Evolutionary conservation across 2,329 filamentous ascomycete genomes (phyloP).

Genomic region (Curvularia verruculosa): DNA sequence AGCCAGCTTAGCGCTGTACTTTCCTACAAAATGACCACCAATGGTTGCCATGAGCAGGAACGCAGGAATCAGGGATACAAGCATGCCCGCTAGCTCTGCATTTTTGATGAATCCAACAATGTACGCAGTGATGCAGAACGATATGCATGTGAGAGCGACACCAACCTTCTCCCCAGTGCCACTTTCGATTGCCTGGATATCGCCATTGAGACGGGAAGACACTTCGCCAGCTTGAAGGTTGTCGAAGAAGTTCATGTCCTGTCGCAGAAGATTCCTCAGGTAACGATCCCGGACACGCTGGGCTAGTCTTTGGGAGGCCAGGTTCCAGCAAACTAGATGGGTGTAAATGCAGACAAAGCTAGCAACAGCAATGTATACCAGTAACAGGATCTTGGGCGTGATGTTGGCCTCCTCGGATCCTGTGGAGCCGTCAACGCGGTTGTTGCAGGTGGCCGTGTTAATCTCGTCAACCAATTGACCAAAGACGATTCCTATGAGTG

Average conservation of each 20-base stretch:
- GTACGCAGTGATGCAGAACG: slow-evolving; percentile 72
- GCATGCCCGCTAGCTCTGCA: slow-evolving; percentile 66
- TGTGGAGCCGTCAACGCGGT: slow-evolving; percentile 25
- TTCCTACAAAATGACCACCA: slow-evolving; percentile 61
- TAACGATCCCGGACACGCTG: slow-evolving; percentile 68
- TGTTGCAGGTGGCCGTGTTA: slow-evolving; percentile 62
- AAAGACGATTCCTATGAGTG: slow-evolving; percentile 68
- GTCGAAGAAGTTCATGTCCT: slow-evolving; percentile 70
- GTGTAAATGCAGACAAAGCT: slow-evolving; percentile 69
- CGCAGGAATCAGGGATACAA: slow-evolving; percentile 67
- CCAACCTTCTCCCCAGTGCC: slow-evolving; percentile 75
- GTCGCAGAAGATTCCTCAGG: slow-evolving; percentile 62
- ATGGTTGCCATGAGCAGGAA: slow-evolving; percentile 65
- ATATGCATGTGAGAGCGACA: slow-evolving; percentile 65
- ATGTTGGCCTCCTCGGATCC: slow-evolving; percentile 53
- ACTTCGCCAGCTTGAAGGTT: slow-evolving; percentile 67
- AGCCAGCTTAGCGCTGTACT: slow-evolving; percentile 58
- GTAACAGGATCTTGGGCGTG: slow-evolving; percentile 63
- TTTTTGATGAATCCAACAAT: slow-evolving; percentile 71
- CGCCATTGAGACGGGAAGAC: slow-evolving; percentile 66
- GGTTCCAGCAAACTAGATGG: slow-evolving; percentile 68
- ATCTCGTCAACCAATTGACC: slow-evolving; percentile 67
- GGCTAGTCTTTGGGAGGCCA: slow-evolving; percentile 68
- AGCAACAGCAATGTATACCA: slow-evolving; percentile 69
- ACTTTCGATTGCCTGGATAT: slow-evolving; percentile 70